Conservation (phyloP, 805 yeast species). For the Grigorovia humatica region DNA sequence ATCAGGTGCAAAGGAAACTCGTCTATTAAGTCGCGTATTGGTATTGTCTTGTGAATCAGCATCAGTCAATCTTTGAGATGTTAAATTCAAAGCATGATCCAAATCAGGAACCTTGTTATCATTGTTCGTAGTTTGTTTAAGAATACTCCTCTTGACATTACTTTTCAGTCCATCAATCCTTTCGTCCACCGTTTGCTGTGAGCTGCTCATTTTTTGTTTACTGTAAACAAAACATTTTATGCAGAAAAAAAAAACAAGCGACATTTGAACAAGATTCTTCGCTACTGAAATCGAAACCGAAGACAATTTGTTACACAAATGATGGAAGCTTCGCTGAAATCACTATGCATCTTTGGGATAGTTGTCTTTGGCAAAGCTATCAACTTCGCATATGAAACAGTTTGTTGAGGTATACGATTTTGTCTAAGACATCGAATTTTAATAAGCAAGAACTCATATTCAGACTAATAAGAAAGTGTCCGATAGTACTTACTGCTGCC, state of each 20-base stretch:
- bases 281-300: too few species aligned
- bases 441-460: too few species aligned
- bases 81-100: background rate
- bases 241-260: background rate
- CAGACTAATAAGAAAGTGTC: too few species aligned
- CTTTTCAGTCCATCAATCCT: background rate
- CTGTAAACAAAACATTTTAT: background rate
- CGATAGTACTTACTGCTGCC: too few species aligned
- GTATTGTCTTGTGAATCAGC: background rate
- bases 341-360: too few species aligned
- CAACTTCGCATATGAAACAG: too few species aligned
- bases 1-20: constrained; percentile 73
- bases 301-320: too few species aligned
- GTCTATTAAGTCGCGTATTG: constrained; percentile 22
- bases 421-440: too few species aligned
- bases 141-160: constrained; percentile 6
- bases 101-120: background rate
- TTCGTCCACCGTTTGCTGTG: background rate
- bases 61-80: background rate
- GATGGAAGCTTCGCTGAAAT: too few species aligned
- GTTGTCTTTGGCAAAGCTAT: too few species aligned
- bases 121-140: constrained; percentile 3
- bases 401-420: too few species aligned
- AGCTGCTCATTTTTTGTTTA: background rate
- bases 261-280: background rate